A percentile compares a stretch with the other conserved stretches of the same genome.
phyloP scores from a whole-genome alignment of 495 filamentous ascomycete species.

The Neurospora tetraspora region DNA sequence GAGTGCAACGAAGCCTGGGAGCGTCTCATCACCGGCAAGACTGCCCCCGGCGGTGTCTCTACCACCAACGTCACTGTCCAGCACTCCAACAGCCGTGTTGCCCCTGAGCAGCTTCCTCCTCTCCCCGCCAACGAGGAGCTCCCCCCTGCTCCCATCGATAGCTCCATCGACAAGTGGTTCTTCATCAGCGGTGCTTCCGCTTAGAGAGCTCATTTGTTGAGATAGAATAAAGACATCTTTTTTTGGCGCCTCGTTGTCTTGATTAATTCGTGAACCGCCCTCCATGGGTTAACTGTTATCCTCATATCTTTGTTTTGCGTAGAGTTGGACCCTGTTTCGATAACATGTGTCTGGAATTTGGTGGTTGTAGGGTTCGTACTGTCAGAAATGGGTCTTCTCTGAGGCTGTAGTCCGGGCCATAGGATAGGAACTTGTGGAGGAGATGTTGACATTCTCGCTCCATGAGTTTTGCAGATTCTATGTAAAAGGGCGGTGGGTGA shows the following conservation, averaged over 20 bases:
- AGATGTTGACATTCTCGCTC: neutral
- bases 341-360: no score
- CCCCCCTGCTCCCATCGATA: conserved; percentile 79
- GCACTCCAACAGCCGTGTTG: conserved; percentile 58
- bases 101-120: conserved; percentile 52
- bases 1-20: conserved; percentile 98
- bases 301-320: no score
- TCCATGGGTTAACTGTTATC: no score
- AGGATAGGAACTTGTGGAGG: neutral
- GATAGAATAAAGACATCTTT: neutral
- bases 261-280: neutral
- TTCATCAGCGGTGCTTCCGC: conserved; percentile 97
- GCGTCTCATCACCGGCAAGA: conserved; percentile 84
- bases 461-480: neutral
- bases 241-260: neutral
- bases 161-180: conserved; percentile 99
- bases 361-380: no score
- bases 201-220: conserved; percentile 29
- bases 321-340: no score
- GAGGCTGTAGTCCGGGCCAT: neutral
- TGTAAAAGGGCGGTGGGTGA: no score
- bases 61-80: conserved; percentile 68
- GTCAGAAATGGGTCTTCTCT: no score
- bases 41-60: conserved; percentile 60
- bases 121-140: conserved; percentile 71